Conservation (phyloP, 2,329 filamentous ascomycete genomes). For the Cladosporium sp. region DNA sequence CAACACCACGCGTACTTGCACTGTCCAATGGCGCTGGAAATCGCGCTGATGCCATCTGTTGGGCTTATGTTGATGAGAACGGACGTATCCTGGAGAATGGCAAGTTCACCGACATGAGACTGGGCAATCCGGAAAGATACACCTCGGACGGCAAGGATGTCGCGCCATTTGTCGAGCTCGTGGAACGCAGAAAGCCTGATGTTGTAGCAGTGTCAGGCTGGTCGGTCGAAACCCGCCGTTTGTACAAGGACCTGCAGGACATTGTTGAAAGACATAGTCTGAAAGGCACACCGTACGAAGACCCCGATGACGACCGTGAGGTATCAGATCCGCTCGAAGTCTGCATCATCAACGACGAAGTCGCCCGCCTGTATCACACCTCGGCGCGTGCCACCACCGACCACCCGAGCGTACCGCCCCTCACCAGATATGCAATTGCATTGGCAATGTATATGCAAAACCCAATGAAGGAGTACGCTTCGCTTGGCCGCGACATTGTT, state of each 20-base stretch:
- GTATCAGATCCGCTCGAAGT: slow-evolving; percentile 78
- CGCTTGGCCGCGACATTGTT: slow-evolving; percentile 78
- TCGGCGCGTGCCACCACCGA: slow-evolving; percentile 74
- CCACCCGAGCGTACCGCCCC: slow-evolving; percentile 71
- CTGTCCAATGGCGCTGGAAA: slow-evolving; percentile 81
- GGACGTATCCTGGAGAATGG: slow-evolving; percentile 85
- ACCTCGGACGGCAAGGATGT: slow-evolving; percentile 61
- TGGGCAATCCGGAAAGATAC: slow-evolving; percentile 61
- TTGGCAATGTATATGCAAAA: slow-evolving; percentile 90
- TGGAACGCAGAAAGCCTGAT: slow-evolving; percentile 77
- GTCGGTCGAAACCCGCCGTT: slow-evolving; percentile 76
- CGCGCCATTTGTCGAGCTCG: slow-evolving; percentile 69
- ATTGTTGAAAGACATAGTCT: slow-evolving; percentile 74
- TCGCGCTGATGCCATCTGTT: slow-evolving; percentile 75
- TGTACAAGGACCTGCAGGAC: slow-evolving; percentile 75
- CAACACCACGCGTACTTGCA: slow-evolving; percentile 77
- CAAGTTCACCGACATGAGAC: slow-evolving; percentile 72
- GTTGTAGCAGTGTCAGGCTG: slow-evolving; percentile 87
- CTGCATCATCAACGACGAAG: slow-evolving; percentile 90
- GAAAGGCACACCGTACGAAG: slow-evolving; percentile 74
- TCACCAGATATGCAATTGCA: slow-evolving; percentile 84
- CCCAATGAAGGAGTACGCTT: slow-evolving; percentile 93
- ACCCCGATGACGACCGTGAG: slow-evolving; percentile 79
- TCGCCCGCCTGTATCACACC: slow-evolving; percentile 92
- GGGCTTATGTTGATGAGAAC: slow-evolving; percentile 91